A percentile compares a stretch with the other conserved stretches of the same genome.
Conservation (phyloP, 2,329 filamentous ascomycete species). For the Scedosporium aurantiacum region DNA sequence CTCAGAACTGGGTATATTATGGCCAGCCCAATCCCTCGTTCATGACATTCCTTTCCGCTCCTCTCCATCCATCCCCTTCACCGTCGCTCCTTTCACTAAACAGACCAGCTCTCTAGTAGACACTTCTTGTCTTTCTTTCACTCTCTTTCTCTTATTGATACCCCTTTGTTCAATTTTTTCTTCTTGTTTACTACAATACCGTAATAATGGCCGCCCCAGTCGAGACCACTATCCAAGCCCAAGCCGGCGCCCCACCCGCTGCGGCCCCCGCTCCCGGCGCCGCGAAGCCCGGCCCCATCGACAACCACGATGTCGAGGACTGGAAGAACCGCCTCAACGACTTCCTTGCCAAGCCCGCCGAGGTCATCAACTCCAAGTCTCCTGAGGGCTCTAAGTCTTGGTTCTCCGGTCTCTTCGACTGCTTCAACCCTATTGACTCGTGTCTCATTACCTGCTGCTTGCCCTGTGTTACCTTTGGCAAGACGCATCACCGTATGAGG, state of each 20-base stretch:
- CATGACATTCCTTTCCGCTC: not conserved
- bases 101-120: not conserved
- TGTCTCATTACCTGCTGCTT: constrained; percentile 34
- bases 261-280: not conserved
- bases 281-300: constrained; percentile 4
- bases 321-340: constrained; percentile 34
- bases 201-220: not conserved
- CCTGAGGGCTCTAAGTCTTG: constrained; percentile 25
- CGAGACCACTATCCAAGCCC: not conserved
- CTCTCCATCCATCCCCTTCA: not conserved
- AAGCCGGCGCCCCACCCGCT: not conserved
- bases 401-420: constrained; percentile 28
- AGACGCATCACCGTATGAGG: constrained; percentile 28
- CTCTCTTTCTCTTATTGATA: constrained; percentile 1
- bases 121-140: not conserved
- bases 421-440: constrained; percentile 30
- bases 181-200: not conserved
- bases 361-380: constrained; percentile 31
- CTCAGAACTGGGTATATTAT: not conserved
- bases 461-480: constrained; percentile 28
- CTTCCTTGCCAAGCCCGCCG: constrained; percentile 28
- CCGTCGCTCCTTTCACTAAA: not conserved
- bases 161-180: not conserved
- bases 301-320: constrained; percentile 28
- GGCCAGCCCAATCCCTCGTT: not conserved